These are phyloP conservation scores for Rhodamnia argentea DNA, from an alignment of 345 rosid species.

Conservation along the genomic window DNA sequence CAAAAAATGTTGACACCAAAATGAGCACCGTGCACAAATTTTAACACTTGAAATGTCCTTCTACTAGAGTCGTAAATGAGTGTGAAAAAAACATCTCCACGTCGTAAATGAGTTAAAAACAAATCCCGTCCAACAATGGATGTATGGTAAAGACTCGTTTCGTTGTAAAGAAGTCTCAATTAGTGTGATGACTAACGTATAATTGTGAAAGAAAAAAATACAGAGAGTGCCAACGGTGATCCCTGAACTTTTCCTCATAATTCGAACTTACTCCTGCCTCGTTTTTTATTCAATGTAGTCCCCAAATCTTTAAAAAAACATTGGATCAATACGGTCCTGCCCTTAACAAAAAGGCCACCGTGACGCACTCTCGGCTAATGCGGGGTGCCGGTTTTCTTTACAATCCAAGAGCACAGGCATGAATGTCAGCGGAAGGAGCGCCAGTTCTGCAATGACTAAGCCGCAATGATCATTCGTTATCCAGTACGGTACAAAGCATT, in stretches of 20 bases:
- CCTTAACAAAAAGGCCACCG: background rate
- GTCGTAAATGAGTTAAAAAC: background rate
- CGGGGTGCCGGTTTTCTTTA: background rate
- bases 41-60: too few species aligned
- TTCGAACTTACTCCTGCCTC: background rate
- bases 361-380: background rate
- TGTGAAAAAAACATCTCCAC: background rate
- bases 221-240: rapidly evolving
- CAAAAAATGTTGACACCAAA: too few species aligned
- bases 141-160: background rate
- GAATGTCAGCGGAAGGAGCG: background rate
- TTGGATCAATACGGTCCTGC: background rate
- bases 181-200: background rate
- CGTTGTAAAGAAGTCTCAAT: background rate
- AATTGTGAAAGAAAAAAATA: background rate
- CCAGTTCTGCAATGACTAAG: background rate
- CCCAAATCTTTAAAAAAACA: background rate
- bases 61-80: too few species aligned
- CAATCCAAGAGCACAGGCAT: background rate
- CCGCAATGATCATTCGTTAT: background rate
- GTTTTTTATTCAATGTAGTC: background rate
- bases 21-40: too few species aligned
- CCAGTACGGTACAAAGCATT: background rate
- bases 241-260: background rate
- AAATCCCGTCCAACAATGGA: background rate